These are phyloP conservation scores for Kodamaea hsintzibuensis DNA, from an alignment of 805 yeast genomes.

Conservation along the genomic window DNA sequence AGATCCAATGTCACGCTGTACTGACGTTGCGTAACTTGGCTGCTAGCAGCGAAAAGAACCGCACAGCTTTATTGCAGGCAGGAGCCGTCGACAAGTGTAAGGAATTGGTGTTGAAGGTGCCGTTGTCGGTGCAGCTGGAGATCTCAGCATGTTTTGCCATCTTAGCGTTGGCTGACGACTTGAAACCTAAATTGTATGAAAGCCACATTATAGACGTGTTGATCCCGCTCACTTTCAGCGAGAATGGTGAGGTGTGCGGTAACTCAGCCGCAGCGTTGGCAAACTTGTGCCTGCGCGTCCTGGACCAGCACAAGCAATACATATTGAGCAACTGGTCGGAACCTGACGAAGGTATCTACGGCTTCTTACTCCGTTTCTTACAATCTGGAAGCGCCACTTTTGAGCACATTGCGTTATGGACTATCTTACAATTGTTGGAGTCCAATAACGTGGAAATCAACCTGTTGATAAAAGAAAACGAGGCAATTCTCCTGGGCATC, in stretches of 20 bases:
- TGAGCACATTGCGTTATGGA: conserved; percentile 98
- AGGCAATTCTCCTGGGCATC: conserved; percentile 54
- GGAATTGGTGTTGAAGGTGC: conserved; percentile 78
- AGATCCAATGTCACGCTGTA: conserved; percentile 97
- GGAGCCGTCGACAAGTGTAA: conserved; percentile 95
- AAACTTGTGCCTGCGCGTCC: conserved; percentile 85
- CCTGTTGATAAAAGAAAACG: conserved; percentile 54
- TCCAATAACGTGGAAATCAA: conserved; percentile 70
- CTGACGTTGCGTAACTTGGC: conserved; percentile 95
- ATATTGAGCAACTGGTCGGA: conserved; percentile 76
- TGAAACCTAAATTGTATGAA: conserved; percentile 80
- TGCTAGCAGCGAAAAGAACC: conserved; percentile 90
- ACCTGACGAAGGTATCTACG: conserved; percentile 83
- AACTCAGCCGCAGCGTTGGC: conserved; percentile 98
- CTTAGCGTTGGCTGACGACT: conserved; percentile 91
- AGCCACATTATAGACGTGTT: conserved; percentile 84
- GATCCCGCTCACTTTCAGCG: conserved; percentile 85
- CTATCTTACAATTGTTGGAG: conserved; percentile 88
- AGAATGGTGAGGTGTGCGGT: conserved; percentile 94
- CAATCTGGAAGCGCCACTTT: conserved; percentile 87
- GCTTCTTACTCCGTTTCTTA: conserved; percentile 78
- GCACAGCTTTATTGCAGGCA: conserved; percentile 88
- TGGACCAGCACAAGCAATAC: conserved; percentile 67
- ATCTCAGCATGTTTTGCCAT: conserved; percentile 97
- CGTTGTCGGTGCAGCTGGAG: conserved; percentile 93